Conservation (phyloP, 208 protist species). For the Wallacemonas sp. region DNA sequence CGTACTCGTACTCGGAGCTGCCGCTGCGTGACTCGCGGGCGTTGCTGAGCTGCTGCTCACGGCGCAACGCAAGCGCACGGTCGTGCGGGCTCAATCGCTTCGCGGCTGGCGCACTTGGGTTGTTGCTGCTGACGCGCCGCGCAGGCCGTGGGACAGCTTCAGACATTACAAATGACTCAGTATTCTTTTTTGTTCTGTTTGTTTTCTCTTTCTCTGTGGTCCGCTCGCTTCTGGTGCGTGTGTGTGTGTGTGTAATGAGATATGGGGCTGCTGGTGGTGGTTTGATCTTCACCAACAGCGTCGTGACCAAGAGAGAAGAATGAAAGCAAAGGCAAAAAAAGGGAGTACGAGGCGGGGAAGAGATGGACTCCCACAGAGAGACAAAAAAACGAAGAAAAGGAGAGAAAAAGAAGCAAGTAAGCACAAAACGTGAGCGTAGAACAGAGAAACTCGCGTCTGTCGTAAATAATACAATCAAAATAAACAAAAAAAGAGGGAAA, state of each 20-base stretch:
- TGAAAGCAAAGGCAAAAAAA: conserved; percentile 18
- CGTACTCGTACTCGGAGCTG: conserved; percentile 13
- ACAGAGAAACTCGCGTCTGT: no score
- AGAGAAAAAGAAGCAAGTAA: conserved; percentile 13
- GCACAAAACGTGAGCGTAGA: background rate
- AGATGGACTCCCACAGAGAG: background rate
- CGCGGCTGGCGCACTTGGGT: background rate
- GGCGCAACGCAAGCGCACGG: background rate
- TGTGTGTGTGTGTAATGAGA: background rate
- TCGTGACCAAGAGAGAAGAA: no score
- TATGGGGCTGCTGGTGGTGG: no score
- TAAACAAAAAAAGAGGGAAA: conserved; percentile 6
- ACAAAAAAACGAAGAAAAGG: conserved; percentile 10
- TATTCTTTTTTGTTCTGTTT: background rate
- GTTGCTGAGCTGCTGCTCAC: background rate
- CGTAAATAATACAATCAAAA: background rate
- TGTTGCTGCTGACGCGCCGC: conserved; percentile 4
- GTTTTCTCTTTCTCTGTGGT: background rate
- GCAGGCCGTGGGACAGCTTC: conserved; percentile 1
- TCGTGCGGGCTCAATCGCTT: conserved; percentile 3
- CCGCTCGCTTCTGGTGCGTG: background rate
- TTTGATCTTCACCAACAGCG: no score
- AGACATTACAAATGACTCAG: background rate
- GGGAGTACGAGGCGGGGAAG: conserved; percentile 1
- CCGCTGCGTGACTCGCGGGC: background rate